A percentile compares a stretch with the other conserved stretches of the same genome.
Conservation (phyloP, 345 rosid species). For the Hibiscus tridactylites region DNA sequence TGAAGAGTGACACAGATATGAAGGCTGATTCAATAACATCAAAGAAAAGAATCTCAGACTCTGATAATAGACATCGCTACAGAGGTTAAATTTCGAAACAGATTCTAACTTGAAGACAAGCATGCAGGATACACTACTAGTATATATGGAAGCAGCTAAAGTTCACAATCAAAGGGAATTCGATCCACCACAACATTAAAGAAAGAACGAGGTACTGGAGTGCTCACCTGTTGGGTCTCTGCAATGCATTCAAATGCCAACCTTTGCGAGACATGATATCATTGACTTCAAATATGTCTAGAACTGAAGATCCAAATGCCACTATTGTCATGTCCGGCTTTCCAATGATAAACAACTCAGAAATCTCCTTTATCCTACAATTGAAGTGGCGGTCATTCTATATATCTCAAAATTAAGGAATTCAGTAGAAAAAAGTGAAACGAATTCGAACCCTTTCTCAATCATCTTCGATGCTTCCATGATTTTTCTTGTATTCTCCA, state of each 20-base stretch:
- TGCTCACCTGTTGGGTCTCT: conserved; percentile 81
- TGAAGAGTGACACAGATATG: conserved; percentile 88
- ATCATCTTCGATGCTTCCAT: conserved; percentile 78
- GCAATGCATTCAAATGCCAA: conserved; percentile 92
- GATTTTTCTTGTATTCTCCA: conserved; percentile 59
- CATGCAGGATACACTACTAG: not conserved
- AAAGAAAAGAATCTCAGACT: conserved; percentile 1
- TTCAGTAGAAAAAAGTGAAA: not conserved
- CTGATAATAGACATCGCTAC: not conserved
- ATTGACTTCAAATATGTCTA: conserved; percentile 88
- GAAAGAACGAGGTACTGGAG: not conserved
- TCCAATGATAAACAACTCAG: conserved; percentile 68
- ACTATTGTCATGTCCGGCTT: conserved; percentile 86
- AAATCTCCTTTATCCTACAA: conserved; percentile 60
- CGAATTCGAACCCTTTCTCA: conserved; percentile 47
- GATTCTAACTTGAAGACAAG: not conserved
- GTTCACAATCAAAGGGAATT: not conserved
- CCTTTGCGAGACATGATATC: conserved; percentile 82
- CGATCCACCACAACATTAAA: not conserved
- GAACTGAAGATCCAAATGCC: conserved; percentile 62
- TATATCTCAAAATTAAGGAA: not conserved
- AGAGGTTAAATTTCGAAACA: not conserved
- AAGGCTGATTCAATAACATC: conserved; percentile 43
- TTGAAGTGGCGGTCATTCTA: not conserved
- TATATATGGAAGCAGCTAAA: not conserved